phyloP scores from a whole-genome alignment of 495 filamentous ascomycete species.

The Aspergillus saccharolyticus region DNA sequence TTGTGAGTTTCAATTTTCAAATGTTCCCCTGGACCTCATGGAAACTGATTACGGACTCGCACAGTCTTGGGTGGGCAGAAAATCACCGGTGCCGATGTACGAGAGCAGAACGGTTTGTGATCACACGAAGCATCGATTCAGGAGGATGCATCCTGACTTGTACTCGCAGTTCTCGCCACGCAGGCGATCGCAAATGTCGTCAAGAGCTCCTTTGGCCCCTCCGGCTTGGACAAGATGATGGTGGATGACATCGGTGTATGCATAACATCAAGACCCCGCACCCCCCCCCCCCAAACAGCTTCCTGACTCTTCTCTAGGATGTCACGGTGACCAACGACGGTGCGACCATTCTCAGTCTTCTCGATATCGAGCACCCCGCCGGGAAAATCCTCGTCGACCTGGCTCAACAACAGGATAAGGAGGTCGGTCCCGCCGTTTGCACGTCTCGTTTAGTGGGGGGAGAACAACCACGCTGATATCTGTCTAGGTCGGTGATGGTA shows the following conservation, averaged over 20 bases:
- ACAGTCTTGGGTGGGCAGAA: constrained; percentile 86
- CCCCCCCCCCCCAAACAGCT: constrained; percentile 3
- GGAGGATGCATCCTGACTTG: constrained; percentile 9
- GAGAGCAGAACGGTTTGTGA: constrained; percentile 85
- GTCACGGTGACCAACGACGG: constrained; percentile 99
- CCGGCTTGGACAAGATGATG: constrained; percentile 99
- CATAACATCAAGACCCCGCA: constrained; percentile 26
- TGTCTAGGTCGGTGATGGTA: constrained; percentile 81
- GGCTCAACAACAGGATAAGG: constrained; percentile 97
- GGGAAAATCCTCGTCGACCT: constrained; percentile 98
- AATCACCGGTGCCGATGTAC: constrained; percentile 90
- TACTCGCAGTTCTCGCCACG: constrained; percentile 73
- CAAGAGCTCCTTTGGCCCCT: constrained; percentile 96
- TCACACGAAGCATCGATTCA: not conserved
- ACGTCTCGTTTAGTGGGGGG: not conserved
- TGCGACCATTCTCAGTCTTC: constrained; percentile 87
- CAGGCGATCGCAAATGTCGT: constrained; percentile 98
- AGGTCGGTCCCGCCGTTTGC: constrained; percentile 43
- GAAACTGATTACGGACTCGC: constrained; percentile 29
- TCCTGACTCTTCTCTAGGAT: constrained; percentile 53
- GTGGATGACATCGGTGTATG: constrained; percentile 96
- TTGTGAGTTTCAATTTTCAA: constrained; percentile 46
- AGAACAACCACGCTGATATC: constrained; percentile 15
- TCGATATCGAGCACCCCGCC: constrained; percentile 96
- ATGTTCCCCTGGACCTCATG: constrained; percentile 15